Base-by-base conservation (phyloP, 2,329 filamentous ascomycete genomes). In the Fusarium euwallaceae region DNA sequence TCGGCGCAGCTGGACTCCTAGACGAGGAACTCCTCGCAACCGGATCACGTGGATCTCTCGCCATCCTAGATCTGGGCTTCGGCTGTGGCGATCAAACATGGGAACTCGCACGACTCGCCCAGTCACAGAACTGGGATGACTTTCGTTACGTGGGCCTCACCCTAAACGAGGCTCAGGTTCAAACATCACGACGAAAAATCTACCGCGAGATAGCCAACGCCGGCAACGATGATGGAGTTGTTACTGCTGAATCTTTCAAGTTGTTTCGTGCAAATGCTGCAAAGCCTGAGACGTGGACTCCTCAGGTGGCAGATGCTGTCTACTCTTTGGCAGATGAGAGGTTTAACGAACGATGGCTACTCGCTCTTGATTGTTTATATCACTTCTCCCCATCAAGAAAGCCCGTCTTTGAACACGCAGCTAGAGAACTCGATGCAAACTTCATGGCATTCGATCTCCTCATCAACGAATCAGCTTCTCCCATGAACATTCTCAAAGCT, bases 81-180 rank as follows among this genome's bases (percentile, higher is more conserved):
- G 89, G 89, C 11, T 91, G 89, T 70, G 89, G 89, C 36, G 88
- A 91, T 72, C 89, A 91, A 77, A 88, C 85, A 0, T 77, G 87
- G 22, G 84, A 87, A 65, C 74, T 90, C 27, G 83, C 81, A 2
- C 78, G 77, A 12, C 76, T 81, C 27, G 70, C 80, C 5, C 61
- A 73, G 20, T 45, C 74, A 5, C 62, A 61, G 2, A 61, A 71
- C 37, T 78, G 79, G 69, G 61, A 66, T 29, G 66, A 75, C 14
- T 83, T 87, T 65, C 81, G 80, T 36, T 91, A 91, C 73, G 81
- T 89, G 4, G 89, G 89, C 0, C 85, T 91, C 39, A 90, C 88
- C 0, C 77, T 89, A 5, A 84, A 88, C 55, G 75, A 79, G 10
- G 76, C 81, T 0, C 89, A 90, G 75, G 84, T 84, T 9, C 80